Conservation (phyloP, 2,329 filamentous ascomycete species). For the Leptographium lundbergii region DNA sequence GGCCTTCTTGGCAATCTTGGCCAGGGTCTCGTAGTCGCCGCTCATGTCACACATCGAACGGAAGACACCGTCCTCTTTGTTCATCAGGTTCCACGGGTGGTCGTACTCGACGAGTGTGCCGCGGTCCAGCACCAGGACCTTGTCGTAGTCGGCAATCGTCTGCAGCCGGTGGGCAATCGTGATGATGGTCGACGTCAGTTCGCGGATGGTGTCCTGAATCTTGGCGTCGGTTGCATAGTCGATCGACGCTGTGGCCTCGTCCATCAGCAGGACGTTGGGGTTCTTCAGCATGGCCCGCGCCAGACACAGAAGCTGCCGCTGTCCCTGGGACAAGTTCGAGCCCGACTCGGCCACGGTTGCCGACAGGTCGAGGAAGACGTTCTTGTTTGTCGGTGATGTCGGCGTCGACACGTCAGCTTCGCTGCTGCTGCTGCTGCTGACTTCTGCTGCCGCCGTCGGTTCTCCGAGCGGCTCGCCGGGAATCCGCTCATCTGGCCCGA, state of each 20-base stretch:
- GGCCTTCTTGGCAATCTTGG: conserved; percentile 43
- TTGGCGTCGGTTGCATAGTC: conserved; percentile 93
- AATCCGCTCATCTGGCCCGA: conserved; percentile 44
- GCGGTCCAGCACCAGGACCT: conserved; percentile 87
- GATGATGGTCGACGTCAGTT: conserved; percentile 84
- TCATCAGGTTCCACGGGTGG: conserved; percentile 74
- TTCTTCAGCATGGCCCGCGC: conserved; percentile 84
- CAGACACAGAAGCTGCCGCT: conserved; percentile 86
- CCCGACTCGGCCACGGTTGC: conserved; percentile 82
- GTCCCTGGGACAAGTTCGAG: conserved; percentile 88
- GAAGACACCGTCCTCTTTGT: conserved; percentile 53
- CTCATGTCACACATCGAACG: conserved; percentile 53
- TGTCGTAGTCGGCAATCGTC: conserved; percentile 97
- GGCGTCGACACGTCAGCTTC: conserved; percentile 9
- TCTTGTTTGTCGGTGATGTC: conserved; percentile 60
- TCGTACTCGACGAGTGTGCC: conserved; percentile 79
- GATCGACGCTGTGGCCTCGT: conserved; percentile 94
- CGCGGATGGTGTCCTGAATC: conserved; percentile 93
- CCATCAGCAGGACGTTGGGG: conserved; percentile 94
- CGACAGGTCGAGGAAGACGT: conserved; percentile 78
- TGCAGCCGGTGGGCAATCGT: conserved; percentile 93
- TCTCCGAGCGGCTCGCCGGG: background rate
- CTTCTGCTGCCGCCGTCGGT: conserved; percentile 1
- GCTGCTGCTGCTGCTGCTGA: conserved; percentile 15
- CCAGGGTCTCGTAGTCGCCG: conserved; percentile 39